Conservation (phyloP, 345 rosid genomes). For the Eucalyptus regnans region DNA sequence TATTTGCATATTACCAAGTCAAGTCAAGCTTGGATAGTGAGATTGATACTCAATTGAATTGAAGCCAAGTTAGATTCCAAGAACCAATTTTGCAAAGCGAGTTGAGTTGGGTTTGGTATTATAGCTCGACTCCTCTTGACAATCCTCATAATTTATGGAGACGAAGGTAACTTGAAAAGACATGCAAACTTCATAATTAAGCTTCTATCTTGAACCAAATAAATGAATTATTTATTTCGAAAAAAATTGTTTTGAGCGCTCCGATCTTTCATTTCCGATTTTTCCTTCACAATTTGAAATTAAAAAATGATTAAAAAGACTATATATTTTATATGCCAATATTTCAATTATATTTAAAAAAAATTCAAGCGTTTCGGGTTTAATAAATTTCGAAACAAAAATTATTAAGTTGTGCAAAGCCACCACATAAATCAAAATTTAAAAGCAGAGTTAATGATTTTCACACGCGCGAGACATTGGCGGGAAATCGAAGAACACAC, state of each 20-base stretch:
- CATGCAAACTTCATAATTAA: not conserved
- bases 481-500: constrained; percentile 15
- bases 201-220: not conserved
- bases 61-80: not conserved
- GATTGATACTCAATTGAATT: not conserved
- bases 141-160: not conserved
- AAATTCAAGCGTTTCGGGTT: not conserved
- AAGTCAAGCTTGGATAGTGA: not conserved
- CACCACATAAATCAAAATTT: not conserved
- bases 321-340: not conserved
- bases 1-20: not conserved
- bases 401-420: not conserved
- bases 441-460: not conserved
- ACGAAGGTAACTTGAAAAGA: not conserved
- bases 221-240: not conserved
- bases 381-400: not conserved
- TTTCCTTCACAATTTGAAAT: not conserved
- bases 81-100: fast-evolving
- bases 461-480: constrained; percentile 4
- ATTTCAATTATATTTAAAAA: not conserved
- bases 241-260: fast-evolving
- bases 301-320: not conserved
- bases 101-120: not conserved
- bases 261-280: not conserved
- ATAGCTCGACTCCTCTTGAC: not conserved